Evolutionary conservation across 2,329 filamentous ascomycete genomes (phyloP).

Genomic region (Plenodomus biglobosus): DNA sequence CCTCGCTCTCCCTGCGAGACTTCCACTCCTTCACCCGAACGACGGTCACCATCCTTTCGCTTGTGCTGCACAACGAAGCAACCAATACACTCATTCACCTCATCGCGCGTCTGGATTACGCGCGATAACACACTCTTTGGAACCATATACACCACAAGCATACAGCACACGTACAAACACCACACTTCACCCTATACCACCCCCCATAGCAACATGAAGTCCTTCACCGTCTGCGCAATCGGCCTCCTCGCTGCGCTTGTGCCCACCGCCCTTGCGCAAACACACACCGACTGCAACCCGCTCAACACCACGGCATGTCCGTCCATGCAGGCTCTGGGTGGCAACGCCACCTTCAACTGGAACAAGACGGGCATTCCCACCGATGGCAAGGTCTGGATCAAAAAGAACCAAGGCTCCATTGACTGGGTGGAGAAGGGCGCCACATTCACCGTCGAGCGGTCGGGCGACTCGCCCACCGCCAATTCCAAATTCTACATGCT

Average conservation of each 20-base stretch:
- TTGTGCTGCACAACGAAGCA: not conserved
- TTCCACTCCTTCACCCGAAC: not conserved
- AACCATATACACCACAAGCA: conserved; percentile 6
- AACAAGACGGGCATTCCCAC: conserved; percentile 52
- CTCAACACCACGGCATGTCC: conserved; percentile 68
- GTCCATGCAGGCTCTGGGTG: conserved; percentile 69
- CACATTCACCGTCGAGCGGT: conserved; percentile 68
- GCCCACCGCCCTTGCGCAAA: conserved; percentile 66
- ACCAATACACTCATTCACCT: not conserved
- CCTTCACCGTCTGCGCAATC: conserved; percentile 39
- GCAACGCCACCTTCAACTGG: conserved; percentile 55
- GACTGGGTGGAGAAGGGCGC: conserved; percentile 66
- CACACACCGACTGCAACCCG: conserved; percentile 76
- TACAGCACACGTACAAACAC: conserved; percentile 3
- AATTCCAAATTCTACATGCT: conserved; percentile 61
- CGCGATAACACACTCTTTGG: conserved; percentile 36
- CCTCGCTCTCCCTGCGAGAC: not conserved
- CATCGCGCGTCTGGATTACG: conserved; percentile 42
- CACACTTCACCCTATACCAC: not conserved
- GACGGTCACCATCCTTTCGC: not conserved
- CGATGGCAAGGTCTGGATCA: conserved; percentile 57
- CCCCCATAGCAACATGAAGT: conserved; percentile 28
- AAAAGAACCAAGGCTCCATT: conserved; percentile 67
- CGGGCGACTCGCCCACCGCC: conserved; percentile 75
- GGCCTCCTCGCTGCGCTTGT: conserved; percentile 41